A percentile compares a stretch with the other conserved stretches of the same genome.
Evolutionary conservation across 208 protist genomes (phyloP).

Genomic region (Leptomonas seymouri): DNA sequence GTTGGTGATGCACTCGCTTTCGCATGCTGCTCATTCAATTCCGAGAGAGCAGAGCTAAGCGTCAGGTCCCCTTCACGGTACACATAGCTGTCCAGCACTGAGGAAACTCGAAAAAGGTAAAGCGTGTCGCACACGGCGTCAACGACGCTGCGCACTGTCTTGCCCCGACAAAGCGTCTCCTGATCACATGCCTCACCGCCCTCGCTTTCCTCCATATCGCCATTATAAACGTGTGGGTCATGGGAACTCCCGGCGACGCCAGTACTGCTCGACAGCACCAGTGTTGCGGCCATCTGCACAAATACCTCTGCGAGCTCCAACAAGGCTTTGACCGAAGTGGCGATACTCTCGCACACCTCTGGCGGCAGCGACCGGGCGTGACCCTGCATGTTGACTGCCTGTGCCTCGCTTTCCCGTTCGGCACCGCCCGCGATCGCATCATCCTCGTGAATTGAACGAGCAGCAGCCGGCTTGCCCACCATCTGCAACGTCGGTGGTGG

Average conservation of each 20-base stretch:
- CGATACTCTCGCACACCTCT: conserved; percentile 6
- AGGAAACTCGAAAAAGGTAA: background rate
- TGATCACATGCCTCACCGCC: background rate
- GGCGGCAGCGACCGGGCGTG: background rate
- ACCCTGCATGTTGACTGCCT: background rate
- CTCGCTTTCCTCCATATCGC: background rate
- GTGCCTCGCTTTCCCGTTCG: background rate
- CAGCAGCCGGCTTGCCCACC: background rate
- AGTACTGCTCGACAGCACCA: background rate
- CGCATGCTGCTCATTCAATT: background rate
- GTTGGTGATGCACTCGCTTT: background rate
- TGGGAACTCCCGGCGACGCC: background rate
- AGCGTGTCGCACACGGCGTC: conserved; percentile 19
- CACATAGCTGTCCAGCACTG: conserved; percentile 9
- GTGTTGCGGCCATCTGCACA: conserved; percentile 2
- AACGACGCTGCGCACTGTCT: conserved; percentile 17
- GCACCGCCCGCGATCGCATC: too few relatives aligned
- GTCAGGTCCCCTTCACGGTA: background rate
- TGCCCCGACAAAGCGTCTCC: background rate
- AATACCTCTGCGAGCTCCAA: conserved; percentile 15
- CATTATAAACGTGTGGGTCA: background rate
- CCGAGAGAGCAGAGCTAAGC: background rate
- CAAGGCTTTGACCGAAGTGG: conserved; percentile 2
- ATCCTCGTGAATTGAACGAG: too few relatives aligned
- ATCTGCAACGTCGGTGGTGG: conserved; percentile 8